Evolutionary conservation across 2,329 filamentous ascomycete species (phyloP), one percentile per base, ranked within the genome.

Genomic region (Lecanicillium sp.): DNA sequence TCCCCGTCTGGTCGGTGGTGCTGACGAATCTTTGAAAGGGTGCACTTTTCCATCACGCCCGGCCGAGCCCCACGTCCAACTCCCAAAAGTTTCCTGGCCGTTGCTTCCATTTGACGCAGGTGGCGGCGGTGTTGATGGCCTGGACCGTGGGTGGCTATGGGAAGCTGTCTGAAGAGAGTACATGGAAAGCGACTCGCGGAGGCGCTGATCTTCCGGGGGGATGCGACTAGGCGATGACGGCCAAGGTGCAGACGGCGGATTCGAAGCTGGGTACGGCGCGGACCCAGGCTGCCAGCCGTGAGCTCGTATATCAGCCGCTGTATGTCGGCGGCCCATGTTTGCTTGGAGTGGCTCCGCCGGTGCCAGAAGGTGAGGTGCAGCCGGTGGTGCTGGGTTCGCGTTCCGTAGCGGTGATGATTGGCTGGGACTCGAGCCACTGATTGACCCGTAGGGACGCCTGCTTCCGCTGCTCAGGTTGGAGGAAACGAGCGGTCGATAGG

Each of bases 271-370:
- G 28, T 53, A 84, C 9, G 81, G 84, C 5, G 82, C 83, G 18
- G 75, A 70, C 30, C 45, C 48, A 7, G 70, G 70, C 45, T 80
- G 81, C 79, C 85, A 90, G 28, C 83, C 86, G 55, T 88, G 83
- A 51, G 89, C 83, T 38, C 92, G 82, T 50, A 98, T 96, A 57
- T 98, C 92, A 42, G 92, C 92, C 29, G 89, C 90, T 2, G 92
- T 98, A 62, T 98, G 92, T 44, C 90, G 78, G 46, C 90, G 80
- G 32, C 80, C 76, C 33, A 95, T 70, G 51, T 79, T 88, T 41
- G 78, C 74, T 27, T 80, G 78, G 25, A 78, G 74, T 18, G 74
- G 70, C 49, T 80, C 71, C 22, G 77, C 70, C 41, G 75, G 68
- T 14, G 81, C 74, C 15, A 81, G 68, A 25, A 80, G 80, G 53